Conservation (phyloP, 768 basidiomycete genomes). For the Trametes maxima region DNA sequence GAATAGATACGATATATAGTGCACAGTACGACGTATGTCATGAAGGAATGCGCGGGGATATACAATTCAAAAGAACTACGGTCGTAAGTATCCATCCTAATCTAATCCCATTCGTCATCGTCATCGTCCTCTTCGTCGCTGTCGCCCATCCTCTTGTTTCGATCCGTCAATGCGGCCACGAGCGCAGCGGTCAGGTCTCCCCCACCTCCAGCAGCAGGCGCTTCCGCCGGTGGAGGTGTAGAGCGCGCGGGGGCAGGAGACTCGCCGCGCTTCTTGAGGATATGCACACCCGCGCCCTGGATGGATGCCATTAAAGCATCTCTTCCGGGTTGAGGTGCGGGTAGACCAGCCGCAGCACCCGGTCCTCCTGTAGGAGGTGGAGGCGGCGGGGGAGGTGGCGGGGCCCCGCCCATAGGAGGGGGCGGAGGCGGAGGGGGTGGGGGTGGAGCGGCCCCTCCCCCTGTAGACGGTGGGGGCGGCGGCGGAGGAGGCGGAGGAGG, state of each 20-base stretch:
- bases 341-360: constrained; percentile 34
- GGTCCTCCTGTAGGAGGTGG: constrained; percentile 43
- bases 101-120: constrained; percentile 37
- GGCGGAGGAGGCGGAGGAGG: constrained; percentile 41
- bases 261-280: constrained; percentile 61
- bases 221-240: constrained; percentile 38
- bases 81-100: constrained; percentile 3
- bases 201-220: constrained; percentile 49
- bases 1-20: constrained; percentile 13
- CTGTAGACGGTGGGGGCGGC: constrained; percentile 30
- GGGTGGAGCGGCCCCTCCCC: constrained; percentile 41
- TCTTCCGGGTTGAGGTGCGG: constrained; percentile 62
- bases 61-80: background rate
- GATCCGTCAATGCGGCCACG: constrained; percentile 77
- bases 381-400: constrained; percentile 51
- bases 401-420: constrained; percentile 34
- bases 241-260: constrained; percentile 32
- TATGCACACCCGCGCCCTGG: constrained; percentile 75
- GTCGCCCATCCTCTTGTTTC: constrained; percentile 88
- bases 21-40: background rate
- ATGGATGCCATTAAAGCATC: constrained; percentile 75
- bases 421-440: constrained; percentile 39
- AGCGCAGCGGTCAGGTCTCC: constrained; percentile 81
- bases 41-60: background rate
- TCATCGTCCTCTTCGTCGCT: constrained; percentile 47